Base-by-base conservation (phyloP, 2,329 filamentous ascomycete species). In the Nemania bipapillata region DNA sequence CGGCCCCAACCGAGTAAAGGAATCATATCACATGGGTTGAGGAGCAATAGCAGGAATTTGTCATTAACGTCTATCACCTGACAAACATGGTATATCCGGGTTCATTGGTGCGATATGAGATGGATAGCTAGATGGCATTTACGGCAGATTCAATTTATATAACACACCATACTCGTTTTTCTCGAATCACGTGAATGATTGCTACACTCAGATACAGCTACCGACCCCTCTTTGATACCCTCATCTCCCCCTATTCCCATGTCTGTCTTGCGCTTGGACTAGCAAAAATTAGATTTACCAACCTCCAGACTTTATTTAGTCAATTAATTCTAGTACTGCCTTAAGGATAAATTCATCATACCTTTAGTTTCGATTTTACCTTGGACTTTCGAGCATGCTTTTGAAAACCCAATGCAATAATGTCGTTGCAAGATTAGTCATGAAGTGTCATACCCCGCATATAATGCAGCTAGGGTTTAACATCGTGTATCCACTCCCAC, bases 341-440 rank as follows among this genome's bases (percentile, higher is more conserved):
- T 15, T 12, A 40, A 12, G 15, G 35, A 6, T 15, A 40, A 12
- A 9, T 40, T 40, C 4, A 40, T 45, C 15, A 45, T 5, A 45
- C 3, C 15, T 45, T 45, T 4, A n/a, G 17, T 17, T n/a, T n/a
- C 5, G 4, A 15, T 26, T 24, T 5, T 22, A 8, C 24, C 22
- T 7, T 15, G 9, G 7, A 24, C 20, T 15, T 11, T 4, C 20
- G 3, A 28, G 22, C 12, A 15, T 24, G 24, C 7, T 22, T 8
- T 22, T 6, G 22, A 9, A 12, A 28, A 4, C 4, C 3, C 15
- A 26, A 50, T 22, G 11, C 47, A 50, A 50, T 20, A n/a, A n/a
- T 50, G 47, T 50, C 47, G 47, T 50, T 15, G 47, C 28, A 50
- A 26, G 22, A 50, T 50, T 50, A 50, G 47, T 50, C 22, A 50